Evolutionary conservation across 306 rosid species (phyloP), one percentile per base, ranked within the genome.

Genomic region (Dicorynia guianensis): DNA sequence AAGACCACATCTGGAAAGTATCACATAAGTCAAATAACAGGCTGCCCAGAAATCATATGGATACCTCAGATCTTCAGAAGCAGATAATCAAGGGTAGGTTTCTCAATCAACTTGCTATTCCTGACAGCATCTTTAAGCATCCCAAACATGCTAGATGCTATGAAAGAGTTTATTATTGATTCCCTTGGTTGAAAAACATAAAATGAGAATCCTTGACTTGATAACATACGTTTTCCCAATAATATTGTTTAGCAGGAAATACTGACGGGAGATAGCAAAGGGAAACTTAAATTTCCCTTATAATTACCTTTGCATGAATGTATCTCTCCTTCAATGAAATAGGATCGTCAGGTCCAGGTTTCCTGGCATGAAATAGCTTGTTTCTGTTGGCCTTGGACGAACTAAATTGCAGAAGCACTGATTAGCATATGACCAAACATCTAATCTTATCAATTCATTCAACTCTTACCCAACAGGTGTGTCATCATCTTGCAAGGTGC

Each of bases 221-320:
- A 52, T 56, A 58, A 46, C 67, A 58, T 47, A 42, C 63, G 34
- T 55, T 59, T 50, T 63, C 44, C 65, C 52, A 5, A 34, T 61
- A 49, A 20, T 49, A 66, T 25, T 66, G 57, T 40, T 78, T 49
- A 67, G 60, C 20, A 6, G 52, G 50, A 42, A 1, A 42, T 39
- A 42, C 36, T 19, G 60, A 64, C 9, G 64, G 56, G 53, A 66
- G 15, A 72, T 67, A 20, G 13, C 72, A 59, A 42, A 71, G 25
- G 36, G 55, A 66, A 82, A 74, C 63, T 69, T 19, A 30, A 58
- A 72, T 9, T 15, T 17, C 42, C 73, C 38, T n/a, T 72, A 20
- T 25, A 25, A 66, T 56, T 79, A 89, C 97, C 96, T 92, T 92
- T 53, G 93, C 90, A 14, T 89, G 83, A 81, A 92, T 87, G 86